Evolutionary conservation across 495 filamentous ascomycete genomes (phyloP), one percentile per base, ranked within the genome.

Genomic region (Penicillium psychrofluorescens): DNA sequence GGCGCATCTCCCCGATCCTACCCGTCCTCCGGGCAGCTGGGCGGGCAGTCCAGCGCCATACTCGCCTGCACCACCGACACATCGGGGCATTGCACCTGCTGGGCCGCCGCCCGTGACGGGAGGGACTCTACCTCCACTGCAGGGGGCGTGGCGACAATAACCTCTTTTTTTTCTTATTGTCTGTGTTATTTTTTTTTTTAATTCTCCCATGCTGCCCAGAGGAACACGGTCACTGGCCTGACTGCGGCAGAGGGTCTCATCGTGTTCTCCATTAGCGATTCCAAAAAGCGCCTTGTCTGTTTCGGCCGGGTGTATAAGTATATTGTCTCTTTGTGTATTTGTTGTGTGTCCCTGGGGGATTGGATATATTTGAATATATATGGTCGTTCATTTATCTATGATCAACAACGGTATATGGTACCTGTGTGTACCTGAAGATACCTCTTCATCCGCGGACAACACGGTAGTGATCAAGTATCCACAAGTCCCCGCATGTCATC

Each of bases 151-250:
- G 57, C 37, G 51, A n/a, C 49, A 51, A 34, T 34, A 11, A 11
- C n/a, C 32, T 3, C 0, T 12, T 0, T 34, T 10, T 34, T 34
- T 9, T 8, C 2, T 34, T 34, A 2, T 33, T 9, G 9, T n/a
- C 7, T 10, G 9, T 34, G 32, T 34, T 34, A 34, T 34, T 10
- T 5, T 34, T 10, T 5, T 34, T 34, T 34, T 34, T 34, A 34
- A 34, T 34, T 33, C 32, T 7, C 32, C 9, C 0, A 2, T 34
- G 10, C 32, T 34, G 10, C 32, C 7, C 32, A 6, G 28, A 43
- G 27, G 40, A 32, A 40, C 22, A 36, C 48, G 38, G 56, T 51
- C 54, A 52, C 56, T 49, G 56, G 56, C 37, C 32, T 58, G 55
- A 29, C 49, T 37, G 48, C 29, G 35, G 22, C 15, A 27, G 27